Conservation (phyloP, 2,329 filamentous ascomycete species). For the Botryotinia narcissicola region DNA sequence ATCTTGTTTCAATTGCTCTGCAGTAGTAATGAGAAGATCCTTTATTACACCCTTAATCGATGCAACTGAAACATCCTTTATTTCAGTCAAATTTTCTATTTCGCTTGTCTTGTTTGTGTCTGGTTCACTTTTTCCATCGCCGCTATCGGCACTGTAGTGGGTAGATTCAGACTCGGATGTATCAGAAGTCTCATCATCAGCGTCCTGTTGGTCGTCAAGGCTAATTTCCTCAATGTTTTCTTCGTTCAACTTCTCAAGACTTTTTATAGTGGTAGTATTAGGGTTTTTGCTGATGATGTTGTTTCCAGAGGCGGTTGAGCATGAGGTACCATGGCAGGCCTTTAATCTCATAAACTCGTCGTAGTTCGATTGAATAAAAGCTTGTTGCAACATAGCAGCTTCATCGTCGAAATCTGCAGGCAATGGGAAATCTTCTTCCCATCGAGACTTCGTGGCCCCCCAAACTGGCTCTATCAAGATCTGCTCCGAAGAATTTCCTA, state of each 20-base stretch:
- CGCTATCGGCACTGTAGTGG: not conserved
- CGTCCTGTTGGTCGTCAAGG: not conserved
- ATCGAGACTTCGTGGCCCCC: not conserved
- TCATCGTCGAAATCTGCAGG: not conserved
- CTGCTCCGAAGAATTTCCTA: not conserved
- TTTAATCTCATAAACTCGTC: not conserved
- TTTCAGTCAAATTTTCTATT: not conserved
- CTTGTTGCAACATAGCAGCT: not conserved
- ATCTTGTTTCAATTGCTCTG: not conserved
- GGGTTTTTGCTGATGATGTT: no score
- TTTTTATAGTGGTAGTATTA: not conserved
- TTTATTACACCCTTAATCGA: not conserved
- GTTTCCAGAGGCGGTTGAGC: not conserved
- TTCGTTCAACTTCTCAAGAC: not conserved
- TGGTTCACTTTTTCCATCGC: not conserved
- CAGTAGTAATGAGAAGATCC: not conserved
- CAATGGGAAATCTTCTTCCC: not conserved
- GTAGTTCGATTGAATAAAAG: not conserved
- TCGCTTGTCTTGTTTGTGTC: not conserved
- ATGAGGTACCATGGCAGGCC: not conserved
- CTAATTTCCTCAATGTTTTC: no score
- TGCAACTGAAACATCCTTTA: not conserved
- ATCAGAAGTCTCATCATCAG: not conserved
- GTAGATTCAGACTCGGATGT: not conserved
- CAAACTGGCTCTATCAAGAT: not conserved